Evolutionary conservation across 179 eudicot species (phyloP), one percentile per base, ranked within the genome.

Genomic region (Silene vulgaris): DNA sequence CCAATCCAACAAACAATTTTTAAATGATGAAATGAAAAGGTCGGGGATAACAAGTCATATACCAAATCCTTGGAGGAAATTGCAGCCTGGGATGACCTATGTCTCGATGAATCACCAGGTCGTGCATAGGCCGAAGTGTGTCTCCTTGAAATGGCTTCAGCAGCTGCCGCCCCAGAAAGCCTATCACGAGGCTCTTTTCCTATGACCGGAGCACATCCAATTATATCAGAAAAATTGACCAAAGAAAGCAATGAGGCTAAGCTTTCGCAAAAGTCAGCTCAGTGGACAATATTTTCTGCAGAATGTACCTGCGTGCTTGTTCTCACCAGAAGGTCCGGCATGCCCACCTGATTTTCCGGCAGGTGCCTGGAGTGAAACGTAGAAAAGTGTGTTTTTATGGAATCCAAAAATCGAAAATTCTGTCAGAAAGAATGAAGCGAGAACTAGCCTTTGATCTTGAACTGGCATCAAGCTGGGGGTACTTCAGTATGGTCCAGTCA

Each of bases 401-500:
- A 67, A 40, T 13, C 8, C 14, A n/a, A 9, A 1, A 26, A 21
- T 21, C 12, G 8, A 23, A 56, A 48, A 56, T 23, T 52, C 11
- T 19, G 14, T 17, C 61, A 40, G 1, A 75, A 23, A 79, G 37
- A 50, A 50, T 20, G 43, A 72, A 71, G 59, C 23, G 59, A 29
- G 77, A 65, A 87, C 90, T 84, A 30, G 91, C 99, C 90, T 90
- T 88, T 84, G 85, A 78, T 89, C 86, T 88, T 75, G 99, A 90
- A 82, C 86, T 86, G 74, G 96, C 83, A 75, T 93, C 96, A 77
- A 89, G 87, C 84, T 96, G 99, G 69, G 98, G 99, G 85, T 93
- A 96, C 82, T 93, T 93, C 88, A 92, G 76, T 74, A 87, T 87
- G 19, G 99, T 93, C 99, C 99, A 96, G 85, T 96, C 98, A 78